These are phyloP conservation scores for Arxiozyma telluris DNA, from an alignment of 1,139 yeast genomes.

Conservation along the genomic window DNA sequence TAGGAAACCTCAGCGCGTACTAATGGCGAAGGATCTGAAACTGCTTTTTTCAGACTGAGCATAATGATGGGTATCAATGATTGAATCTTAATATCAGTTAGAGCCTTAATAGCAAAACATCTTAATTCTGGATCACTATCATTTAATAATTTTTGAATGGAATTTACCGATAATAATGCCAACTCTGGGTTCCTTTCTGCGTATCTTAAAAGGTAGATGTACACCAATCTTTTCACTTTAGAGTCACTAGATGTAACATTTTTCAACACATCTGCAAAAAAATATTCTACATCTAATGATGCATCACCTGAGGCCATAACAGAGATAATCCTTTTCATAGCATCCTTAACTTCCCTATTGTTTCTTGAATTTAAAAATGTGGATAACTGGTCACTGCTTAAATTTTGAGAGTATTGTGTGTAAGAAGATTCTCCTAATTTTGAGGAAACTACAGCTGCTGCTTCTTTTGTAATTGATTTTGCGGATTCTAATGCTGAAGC, in stretches of 20 bases:
- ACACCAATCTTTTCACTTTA: conserved; percentile 68
- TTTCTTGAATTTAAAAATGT: conserved; percentile 58
- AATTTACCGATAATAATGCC: conserved; percentile 80
- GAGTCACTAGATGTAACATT: conserved; percentile 67
- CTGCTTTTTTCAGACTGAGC: conserved; percentile 60
- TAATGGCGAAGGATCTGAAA: conserved; percentile 61
- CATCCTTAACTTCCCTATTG: conserved; percentile 64
- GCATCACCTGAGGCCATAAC: conserved; percentile 58
- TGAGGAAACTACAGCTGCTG: conserved; percentile 71
- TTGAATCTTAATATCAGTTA: conserved; percentile 71
- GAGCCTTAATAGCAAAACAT: conserved; percentile 65
- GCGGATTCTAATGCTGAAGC: conserved; percentile 71
- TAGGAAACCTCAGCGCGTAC: conserved; percentile 78
- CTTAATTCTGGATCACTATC: conserved; percentile 64
- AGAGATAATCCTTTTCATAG: conserved; percentile 68
- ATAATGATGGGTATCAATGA: conserved; percentile 74
- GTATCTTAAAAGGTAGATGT: conserved; percentile 63
- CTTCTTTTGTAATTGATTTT: conserved; percentile 67
- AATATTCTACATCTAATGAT: conserved; percentile 34
- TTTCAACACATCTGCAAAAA: conserved; percentile 78
- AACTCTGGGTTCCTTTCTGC: conserved; percentile 84
- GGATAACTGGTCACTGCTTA: conserved; percentile 55
- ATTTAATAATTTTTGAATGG: conserved; percentile 73
- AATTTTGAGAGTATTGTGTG: conserved; percentile 33
- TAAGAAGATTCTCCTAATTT: conserved; percentile 48